Base-by-base conservation (phyloP, 352 stramenopile species). In the Phytophthora nicotianae region DNA sequence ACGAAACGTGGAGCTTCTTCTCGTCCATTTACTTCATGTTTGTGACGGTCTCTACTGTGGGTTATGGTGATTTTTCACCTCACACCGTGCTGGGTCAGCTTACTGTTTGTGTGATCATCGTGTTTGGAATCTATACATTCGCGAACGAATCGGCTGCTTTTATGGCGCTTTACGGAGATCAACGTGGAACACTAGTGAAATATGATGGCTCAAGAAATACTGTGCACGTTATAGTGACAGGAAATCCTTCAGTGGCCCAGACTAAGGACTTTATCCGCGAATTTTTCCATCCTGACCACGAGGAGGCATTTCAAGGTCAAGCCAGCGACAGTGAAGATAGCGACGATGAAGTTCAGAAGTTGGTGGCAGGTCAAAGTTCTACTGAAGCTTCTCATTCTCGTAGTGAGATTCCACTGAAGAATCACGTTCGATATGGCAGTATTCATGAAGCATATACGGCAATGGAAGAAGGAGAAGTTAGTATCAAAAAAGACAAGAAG, bases 21-120 rank as follows among this genome's bases (percentile, higher is more conserved):
- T 88, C 84, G 45, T 90, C 86, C 32, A 90, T 96, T 43, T 96
- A 96, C 65, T 96, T 95, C 46, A 95, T 93, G 77, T 93, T 96
- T 42, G 88, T 96, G 48, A 96, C 88, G 3, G 86, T 93, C 9
- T 95, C 86, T 9, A 96, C 88, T 5, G 88, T 96, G 26, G 88
- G 88, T 0, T 96, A 96, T 48, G 88, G 88, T 2, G 88, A 96
- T 58, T 93, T 96, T 46, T 91, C 77, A 0, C 88, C 88, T 21
- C 90, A 91, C 53, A 96, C 88, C 0, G 84, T 96, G 21, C 67
- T 94, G 13, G 86, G 87, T 0, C 85, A 91, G 29, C 61, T 90
- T 47, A 81, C 79, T 40, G 85, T 96, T 3, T 91, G 85, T 54
- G 66, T 88, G 13, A 90, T 96, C 47, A 96, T 96, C 40, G 79